These are phyloP conservation scores for Penicillium crystallinum DNA, from an alignment of 495 filamentous ascomycete species.

Conservation along the genomic window DNA sequence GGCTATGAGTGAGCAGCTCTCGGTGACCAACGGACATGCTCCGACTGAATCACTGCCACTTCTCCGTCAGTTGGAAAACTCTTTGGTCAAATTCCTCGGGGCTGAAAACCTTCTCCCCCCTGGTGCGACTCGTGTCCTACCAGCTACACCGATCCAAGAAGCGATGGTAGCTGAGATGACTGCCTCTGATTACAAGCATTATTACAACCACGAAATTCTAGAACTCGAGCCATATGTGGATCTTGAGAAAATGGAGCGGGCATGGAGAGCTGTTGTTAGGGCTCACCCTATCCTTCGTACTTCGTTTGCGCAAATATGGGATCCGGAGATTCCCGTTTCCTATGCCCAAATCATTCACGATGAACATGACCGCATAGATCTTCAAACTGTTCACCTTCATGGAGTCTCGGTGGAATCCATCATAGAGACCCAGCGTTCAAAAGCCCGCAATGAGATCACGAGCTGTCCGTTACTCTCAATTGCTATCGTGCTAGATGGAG, in stretches of 20 bases:
- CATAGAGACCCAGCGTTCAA: conserved; percentile 22
- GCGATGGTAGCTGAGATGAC: conserved; percentile 78
- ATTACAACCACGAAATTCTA: conserved; percentile 77
- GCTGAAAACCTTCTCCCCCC: conserved; percentile 21
- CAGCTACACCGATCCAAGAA: conserved; percentile 75
- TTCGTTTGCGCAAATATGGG: conserved; percentile 57
- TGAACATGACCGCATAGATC: conserved; percentile 12
- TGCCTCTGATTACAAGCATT: conserved; percentile 59
- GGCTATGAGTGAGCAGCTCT: conserved; percentile 37
- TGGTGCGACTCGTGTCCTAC: conserved; percentile 51
- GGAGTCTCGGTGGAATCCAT: conserved; percentile 17
- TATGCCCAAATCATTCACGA: conserved; percentile 63
- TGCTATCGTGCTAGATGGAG: conserved; percentile 12
- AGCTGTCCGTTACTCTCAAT: conserved; percentile 16
- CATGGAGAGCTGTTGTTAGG: conserved; percentile 55
- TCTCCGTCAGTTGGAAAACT: conserved; percentile 27
- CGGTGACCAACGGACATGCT: background rate
- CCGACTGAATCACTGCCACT: conserved; percentile 6
- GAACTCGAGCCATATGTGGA: conserved; percentile 50
- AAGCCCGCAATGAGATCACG: conserved; percentile 5
- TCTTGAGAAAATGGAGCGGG: conserved; percentile 45
- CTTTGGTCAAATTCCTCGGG: conserved; percentile 30
- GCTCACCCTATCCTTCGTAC: conserved; percentile 66
- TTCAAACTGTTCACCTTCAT: conserved; percentile 16
- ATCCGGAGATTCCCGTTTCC: conserved; percentile 44